Evolutionary conservation across 192 early-diverging fungal species (phyloP).

Genomic region (Globomyces pollinis-pini): DNA sequence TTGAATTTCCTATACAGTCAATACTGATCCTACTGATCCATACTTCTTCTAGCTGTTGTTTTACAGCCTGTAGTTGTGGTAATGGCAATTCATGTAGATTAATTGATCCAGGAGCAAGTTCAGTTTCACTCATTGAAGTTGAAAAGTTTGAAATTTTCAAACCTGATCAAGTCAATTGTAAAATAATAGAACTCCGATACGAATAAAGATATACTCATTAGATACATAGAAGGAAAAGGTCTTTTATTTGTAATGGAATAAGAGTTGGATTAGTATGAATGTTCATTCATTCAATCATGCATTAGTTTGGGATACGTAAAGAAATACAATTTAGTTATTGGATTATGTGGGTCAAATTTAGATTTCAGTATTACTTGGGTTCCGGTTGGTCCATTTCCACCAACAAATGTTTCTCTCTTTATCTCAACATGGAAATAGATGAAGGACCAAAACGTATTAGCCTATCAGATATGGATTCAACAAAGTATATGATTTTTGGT

Average conservation of each 20-base stretch:
- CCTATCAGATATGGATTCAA: constrained; percentile 35
- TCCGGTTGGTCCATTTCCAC: neutral
- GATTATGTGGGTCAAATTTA: too few relatives aligned
- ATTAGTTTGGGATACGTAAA: too few relatives aligned
- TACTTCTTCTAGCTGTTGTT: constrained; percentile 79
- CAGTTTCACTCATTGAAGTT: neutral
- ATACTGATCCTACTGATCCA: neutral
- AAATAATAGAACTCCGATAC: too few relatives aligned
- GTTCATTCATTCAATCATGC: too few relatives aligned
- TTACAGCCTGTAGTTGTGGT: constrained; percentile 72
- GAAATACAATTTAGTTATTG: too few relatives aligned
- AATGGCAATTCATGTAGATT: constrained; percentile 79
- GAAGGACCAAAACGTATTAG: constrained; percentile 22
- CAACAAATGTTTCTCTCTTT: neutral
- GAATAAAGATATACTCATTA: too few relatives aligned
- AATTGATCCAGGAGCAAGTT: constrained; percentile 31
- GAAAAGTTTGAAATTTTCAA: neutral
- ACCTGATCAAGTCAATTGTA: too few relatives aligned
- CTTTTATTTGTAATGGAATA: too few relatives aligned
- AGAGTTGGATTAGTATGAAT: too few relatives aligned
- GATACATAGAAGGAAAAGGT: too few relatives aligned
- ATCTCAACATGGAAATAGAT: neutral
- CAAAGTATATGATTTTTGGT: constrained; percentile 30
- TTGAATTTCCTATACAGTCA: constrained; percentile 79
- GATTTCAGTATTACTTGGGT: neutral